These are phyloP conservation scores for Kalmanozyma brasiliensis DNA, from an alignment of 1,284 basidiomycete species.

Conservation along the genomic window DNA sequence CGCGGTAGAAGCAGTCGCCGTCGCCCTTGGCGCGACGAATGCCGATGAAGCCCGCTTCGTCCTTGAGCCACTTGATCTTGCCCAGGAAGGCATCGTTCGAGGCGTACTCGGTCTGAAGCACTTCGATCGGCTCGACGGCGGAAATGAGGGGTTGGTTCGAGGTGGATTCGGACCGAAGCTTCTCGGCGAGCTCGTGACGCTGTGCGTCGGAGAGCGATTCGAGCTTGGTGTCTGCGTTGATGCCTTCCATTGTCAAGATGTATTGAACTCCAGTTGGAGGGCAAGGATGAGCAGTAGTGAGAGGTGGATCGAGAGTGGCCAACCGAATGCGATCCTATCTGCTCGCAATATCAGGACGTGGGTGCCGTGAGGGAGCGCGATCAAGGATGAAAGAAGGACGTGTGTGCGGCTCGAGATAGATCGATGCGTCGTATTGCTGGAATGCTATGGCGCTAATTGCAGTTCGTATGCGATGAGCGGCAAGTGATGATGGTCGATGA, in stretches of 20 bases:
- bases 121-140: constrained; percentile 46
- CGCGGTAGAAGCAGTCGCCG: constrained; percentile 65
- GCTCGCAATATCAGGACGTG: no score
- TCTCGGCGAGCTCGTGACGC: constrained; percentile 49
- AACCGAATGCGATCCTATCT: no score
- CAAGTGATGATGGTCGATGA: no score
- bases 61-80: constrained; percentile 56
- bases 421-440: no score
- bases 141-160: constrained; percentile 44
- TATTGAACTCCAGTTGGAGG: no score
- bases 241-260: constrained; percentile 32
- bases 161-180: constrained; percentile 36
- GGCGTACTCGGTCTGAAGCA: constrained; percentile 47
- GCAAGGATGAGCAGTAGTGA: neutral
- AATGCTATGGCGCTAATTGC: no score
- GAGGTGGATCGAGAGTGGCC: no score
- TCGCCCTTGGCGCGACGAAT: constrained; percentile 56
- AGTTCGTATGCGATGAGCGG: no score
- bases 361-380: no score
- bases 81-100: constrained; percentile 41
- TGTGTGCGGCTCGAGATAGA: no score
- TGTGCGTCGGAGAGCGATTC: constrained; percentile 46
- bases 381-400: no score
- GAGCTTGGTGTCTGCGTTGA: constrained; percentile 41
- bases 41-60: constrained; percentile 47